Conservation (phyloP, 1,284 basidiomycete species). For the Sanghuangporus sanghuang region DNA sequence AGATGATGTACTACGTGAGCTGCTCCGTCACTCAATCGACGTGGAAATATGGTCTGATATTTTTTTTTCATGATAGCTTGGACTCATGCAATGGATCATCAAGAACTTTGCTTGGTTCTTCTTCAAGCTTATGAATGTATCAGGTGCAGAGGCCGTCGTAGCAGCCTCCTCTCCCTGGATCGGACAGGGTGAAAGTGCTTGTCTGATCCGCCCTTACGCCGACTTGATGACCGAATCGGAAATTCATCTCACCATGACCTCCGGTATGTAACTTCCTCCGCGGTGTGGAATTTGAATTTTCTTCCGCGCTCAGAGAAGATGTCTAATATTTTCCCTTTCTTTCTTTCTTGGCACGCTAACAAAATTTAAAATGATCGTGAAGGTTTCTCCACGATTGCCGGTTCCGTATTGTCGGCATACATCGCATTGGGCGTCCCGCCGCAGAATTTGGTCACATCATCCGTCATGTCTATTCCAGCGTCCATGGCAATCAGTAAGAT, state of each 20-base stretch:
- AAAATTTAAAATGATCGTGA: neutral
- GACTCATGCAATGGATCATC: constrained; percentile 88
- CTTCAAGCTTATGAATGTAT: constrained; percentile 83
- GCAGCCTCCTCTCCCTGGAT: constrained; percentile 90
- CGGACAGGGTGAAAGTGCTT: constrained; percentile 84
- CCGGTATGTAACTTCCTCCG: constrained; percentile 44
- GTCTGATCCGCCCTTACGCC: constrained; percentile 81
- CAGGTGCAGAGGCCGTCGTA: constrained; percentile 88
- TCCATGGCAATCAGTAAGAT: constrained; percentile 90
- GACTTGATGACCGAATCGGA: constrained; percentile 88
- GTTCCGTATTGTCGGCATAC: constrained; percentile 84
- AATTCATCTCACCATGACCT: constrained; percentile 86
- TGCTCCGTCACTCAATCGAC: neutral
- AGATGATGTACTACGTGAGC: constrained; percentile 75
- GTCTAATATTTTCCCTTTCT: neutral
- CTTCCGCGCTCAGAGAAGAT: neutral
- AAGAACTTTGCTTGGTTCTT: constrained; percentile 88
- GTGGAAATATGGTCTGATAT: neutral
- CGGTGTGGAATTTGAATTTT: neutral
- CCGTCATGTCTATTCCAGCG: constrained; percentile 92
- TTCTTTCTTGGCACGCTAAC: neutral
- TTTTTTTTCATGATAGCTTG: constrained; percentile 37
- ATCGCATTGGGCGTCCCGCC: constrained; percentile 79
- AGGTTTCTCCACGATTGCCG: constrained; percentile 86
- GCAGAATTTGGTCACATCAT: constrained; percentile 82